These are phyloP conservation scores for Neofusicoccum ribis DNA, from an alignment of 2,329 filamentous ascomycete species.

Conservation along the genomic window DNA sequence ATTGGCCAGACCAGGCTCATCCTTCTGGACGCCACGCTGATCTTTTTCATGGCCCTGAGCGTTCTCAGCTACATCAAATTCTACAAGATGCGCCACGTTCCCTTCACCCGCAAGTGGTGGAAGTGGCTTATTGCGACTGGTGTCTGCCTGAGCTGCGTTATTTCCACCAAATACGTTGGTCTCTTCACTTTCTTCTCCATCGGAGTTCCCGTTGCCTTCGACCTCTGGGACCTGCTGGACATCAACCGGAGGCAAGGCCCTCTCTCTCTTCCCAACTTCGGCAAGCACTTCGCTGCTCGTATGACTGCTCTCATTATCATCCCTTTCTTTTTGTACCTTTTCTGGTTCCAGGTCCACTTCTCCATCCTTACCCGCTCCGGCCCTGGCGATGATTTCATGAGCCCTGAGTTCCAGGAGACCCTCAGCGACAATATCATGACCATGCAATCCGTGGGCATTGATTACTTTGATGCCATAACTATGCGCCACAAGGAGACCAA, in stretches of 20 bases:
- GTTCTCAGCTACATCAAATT: slow-evolving; percentile 94
- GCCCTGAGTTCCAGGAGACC: slow-evolving; percentile 95
- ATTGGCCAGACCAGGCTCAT: slow-evolving; percentile 96
- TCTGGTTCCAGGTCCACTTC: slow-evolving; percentile 99
- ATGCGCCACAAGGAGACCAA: slow-evolving; percentile 97
- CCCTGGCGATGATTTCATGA: slow-evolving; percentile 98
- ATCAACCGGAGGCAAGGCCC: slow-evolving; percentile 80
- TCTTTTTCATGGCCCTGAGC: slow-evolving; percentile 95
- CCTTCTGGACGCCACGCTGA: slow-evolving; percentile 87
- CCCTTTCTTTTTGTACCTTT: slow-evolving; percentile 96
- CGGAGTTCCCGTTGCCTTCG: slow-evolving; percentile 87
- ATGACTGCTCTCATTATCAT: slow-evolving; percentile 83
- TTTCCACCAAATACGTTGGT: slow-evolving; percentile 97
- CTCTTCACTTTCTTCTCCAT: slow-evolving; percentile 97
- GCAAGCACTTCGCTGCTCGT: slow-evolving; percentile 86
- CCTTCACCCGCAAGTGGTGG: slow-evolving; percentile 98
- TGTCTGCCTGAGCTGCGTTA: slow-evolving; percentile 92
- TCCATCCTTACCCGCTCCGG: slow-evolving; percentile 83
- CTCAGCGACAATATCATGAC: slow-evolving; percentile 93
- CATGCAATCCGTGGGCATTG: slow-evolving; percentile 77
- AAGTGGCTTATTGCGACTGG: slow-evolving; percentile 97
- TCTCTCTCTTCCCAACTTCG: slow-evolving; percentile 76
- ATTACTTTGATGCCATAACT: slow-evolving; percentile 87
- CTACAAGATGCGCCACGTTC: slow-evolving; percentile 88
- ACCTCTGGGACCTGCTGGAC: slow-evolving; percentile 92